These are phyloP conservation scores for Myrmaecium sp. DNA, from an alignment of 2,329 filamentous ascomycete genomes.

Conservation along the genomic window DNA sequence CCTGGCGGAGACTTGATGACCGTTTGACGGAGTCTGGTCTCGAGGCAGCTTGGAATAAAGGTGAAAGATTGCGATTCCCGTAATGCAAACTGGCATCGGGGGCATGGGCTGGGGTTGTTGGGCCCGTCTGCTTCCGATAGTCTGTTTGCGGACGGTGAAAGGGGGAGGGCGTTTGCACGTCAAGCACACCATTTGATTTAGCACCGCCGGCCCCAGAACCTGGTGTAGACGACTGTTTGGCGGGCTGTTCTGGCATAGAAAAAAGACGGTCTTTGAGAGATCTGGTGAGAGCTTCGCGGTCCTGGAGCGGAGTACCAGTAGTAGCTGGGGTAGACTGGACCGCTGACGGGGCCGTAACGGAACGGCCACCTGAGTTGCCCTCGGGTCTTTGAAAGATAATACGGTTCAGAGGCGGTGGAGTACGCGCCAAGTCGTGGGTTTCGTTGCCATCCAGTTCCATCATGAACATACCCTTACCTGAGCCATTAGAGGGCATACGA, in stretches of 20 bases:
- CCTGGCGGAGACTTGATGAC: slow-evolving; percentile 27
- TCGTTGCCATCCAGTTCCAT: slow-evolving; percentile 49
- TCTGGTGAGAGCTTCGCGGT: slow-evolving; percentile 26
- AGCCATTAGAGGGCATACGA: slow-evolving; percentile 27
- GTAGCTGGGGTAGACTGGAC: neutral
- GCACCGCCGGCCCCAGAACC: too few species aligned
- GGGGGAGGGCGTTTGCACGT: slow-evolving; percentile 22
- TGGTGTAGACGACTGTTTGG: too few species aligned
- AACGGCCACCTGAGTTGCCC: slow-evolving; percentile 31
- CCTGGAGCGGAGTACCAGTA: slow-evolving; percentile 1
- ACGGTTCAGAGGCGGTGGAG: slow-evolving; percentile 3
- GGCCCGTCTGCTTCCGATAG: too few species aligned
- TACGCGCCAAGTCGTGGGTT: slow-evolving; percentile 9
- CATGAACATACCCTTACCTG: slow-evolving; percentile 42
- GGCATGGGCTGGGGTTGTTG: too few species aligned
- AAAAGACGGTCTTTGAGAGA: slow-evolving; percentile 29
- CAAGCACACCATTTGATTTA: slow-evolving; percentile 1
- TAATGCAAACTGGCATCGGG: slow-evolving; percentile 16
- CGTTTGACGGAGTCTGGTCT: slow-evolving; percentile 23
- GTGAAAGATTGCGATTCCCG: slow-evolving; percentile 31
- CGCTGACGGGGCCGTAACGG: slow-evolving; percentile 4
- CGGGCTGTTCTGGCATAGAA: slow-evolving; percentile 17
- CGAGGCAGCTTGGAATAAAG: slow-evolving; percentile 30
- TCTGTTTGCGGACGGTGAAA: slow-evolving; percentile 20
- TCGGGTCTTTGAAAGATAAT: slow-evolving; percentile 2